phyloP scores from a whole-genome alignment of 225 moss, liverwort and hornwort species.

The Anthoceros angustus region DNA sequence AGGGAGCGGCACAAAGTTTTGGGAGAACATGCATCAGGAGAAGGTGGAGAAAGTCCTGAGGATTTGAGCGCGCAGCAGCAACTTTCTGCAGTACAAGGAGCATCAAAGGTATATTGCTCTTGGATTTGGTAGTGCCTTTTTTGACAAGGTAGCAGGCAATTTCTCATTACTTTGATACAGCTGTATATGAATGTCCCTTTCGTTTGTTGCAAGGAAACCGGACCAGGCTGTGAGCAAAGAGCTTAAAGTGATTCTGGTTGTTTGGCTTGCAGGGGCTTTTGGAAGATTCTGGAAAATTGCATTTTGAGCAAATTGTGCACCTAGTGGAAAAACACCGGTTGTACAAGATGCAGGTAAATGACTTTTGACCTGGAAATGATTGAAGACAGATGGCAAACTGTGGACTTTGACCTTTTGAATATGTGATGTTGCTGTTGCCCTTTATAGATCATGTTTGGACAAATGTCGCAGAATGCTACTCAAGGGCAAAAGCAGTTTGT shows the following conservation, averaged over 20 bases:
- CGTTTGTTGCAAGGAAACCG: too few relatives aligned
- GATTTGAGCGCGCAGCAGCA: slow-evolving; percentile 39
- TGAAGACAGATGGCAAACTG: background rate
- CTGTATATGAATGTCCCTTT: background rate
- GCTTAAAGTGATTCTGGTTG: background rate
- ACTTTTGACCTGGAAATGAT: background rate
- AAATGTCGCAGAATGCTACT: slow-evolving; percentile 27
- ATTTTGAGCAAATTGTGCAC: slow-evolving; percentile 61
- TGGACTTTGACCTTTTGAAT: background rate
- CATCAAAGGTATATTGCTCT: slow-evolving; percentile 21
- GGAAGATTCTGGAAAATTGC: slow-evolving; percentile 54
- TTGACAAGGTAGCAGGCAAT: background rate
- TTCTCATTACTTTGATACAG: background rate
- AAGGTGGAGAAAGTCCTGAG: slow-evolving; percentile 52
- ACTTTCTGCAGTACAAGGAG: slow-evolving; percentile 27
- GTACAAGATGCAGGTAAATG: slow-evolving; percentile 32
- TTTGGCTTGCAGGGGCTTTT: slow-evolving; percentile 53
- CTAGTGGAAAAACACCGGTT: slow-evolving; percentile 28
- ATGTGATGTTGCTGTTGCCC: background rate
- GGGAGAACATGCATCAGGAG: slow-evolving; percentile 35
- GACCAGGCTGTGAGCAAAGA: background rate
- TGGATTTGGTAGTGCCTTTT: background rate
- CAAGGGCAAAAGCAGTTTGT: slow-evolving; percentile 37
- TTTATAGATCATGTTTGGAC: background rate
- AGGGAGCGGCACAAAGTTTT: slow-evolving; percentile 54